Evolutionary conservation across 495 filamentous ascomycete genomes (phyloP), one percentile per base, ranked within the genome.

Genomic region (Clavariopsis aquatica): DNA sequence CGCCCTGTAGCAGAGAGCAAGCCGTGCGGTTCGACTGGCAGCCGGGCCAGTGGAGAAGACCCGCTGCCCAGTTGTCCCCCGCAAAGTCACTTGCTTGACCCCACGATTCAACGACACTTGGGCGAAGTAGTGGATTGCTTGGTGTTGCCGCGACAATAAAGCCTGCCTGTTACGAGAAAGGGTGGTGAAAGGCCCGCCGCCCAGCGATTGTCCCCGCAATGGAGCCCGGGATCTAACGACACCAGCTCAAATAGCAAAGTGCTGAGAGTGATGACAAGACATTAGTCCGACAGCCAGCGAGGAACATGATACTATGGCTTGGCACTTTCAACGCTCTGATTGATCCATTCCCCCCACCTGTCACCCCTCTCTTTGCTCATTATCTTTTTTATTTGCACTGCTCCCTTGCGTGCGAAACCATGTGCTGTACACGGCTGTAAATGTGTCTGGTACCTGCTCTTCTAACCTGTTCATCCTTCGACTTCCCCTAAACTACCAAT

Each of bases 351-450:
- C 38, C n/a, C 38, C 38, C 3, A 43, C 5, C 38, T 31, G 13
- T 20, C 51, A 29, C 51, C 8, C 51, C 51, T 15, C 20, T 29
- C 24, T 9, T 34, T 29, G 15, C 9, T 27, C 17, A 7, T n/a
- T 4, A 53, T 20, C 23, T 20, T 19, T 20, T 19, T 41, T 59
- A 59, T 17, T 59, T 41, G 49, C 56, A 59, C 43, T 59, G 47
- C 43, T 59, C 41, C 38, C 8, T 28, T 22, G 19, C 12, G 27
- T 28, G 28, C 20, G 56, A 23, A 31, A 59, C 23, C 2, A 49
- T 34, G 20, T 59, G 56, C 3, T 27, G 20, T 13, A 59, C n/a
- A 8, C 41, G 38, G 45, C 29, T 47, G 43, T 28, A 27, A 24
- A 31, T 28, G 23, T 59, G 34, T 10, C 24, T 6, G 1, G 19